Evolutionary conservation across 2,329 filamentous ascomycete genomes (phyloP), one percentile per base, ranked within the genome.

Genomic region (Myriosclerotinia scirpicola): DNA sequence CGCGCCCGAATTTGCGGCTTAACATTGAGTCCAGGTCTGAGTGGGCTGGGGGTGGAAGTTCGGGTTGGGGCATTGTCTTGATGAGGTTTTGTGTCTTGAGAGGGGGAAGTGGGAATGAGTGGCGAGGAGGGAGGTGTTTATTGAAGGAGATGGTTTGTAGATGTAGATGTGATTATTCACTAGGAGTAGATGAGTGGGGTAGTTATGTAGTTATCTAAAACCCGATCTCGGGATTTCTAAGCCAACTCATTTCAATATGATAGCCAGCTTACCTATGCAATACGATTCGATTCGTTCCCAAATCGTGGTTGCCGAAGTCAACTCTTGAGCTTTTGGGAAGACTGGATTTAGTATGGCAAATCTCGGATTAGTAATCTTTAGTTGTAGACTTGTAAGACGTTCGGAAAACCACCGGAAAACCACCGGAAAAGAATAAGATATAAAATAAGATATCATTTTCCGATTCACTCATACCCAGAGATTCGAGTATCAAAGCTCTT

Each of bases 1-100:
- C 91, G 71, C 85, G 88, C 78, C 91, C 91, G 79, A 93, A 94
- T 76, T 89, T 91, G 67, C 86, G 83, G 72, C 87, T 86, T 74
- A 95, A 82, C 87, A 92, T 92, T 7, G 72, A 75, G 70, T 77
- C 75, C 11, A 74, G 64, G 61, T 74, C 69, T 69, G 70, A 68
- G 55, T 76, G 75, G 20, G 74, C 72, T 17, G 74, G 70, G 17
- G 72, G 70, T 38, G 75, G 75, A n/a, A 76, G 73, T 52, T 73
- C 70, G 38, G 75, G 75, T 65, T 69, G 71, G 52, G 73, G 67
- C 75, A 77, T 77, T 12, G 36, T 65, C 76, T 77, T 8, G 30
- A 64, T 70, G 63, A 14, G 14, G 11, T 40, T 5, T 54, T 14
- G 56, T 22, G 42, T 7, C 17, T 40, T 38, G 11, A 17, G 44